Evolutionary conservation across 306 rosid genomes (phyloP), one percentile per base, ranked within the genome.

Genomic region (Castanospermum australe): DNA sequence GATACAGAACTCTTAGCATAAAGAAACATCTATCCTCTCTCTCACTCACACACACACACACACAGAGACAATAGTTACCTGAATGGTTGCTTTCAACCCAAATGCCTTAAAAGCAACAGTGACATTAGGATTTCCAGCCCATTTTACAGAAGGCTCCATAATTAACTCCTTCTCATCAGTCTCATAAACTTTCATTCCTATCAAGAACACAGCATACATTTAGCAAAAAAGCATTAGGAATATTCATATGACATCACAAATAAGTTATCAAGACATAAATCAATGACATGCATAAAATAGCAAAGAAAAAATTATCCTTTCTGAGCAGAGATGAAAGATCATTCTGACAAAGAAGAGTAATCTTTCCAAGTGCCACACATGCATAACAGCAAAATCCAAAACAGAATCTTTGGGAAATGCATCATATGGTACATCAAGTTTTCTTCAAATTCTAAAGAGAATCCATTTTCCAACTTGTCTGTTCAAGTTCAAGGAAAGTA

Each of bases 111-210:
- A 87, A 64, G 90, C 91, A 74, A 94, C 65, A 5, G 84, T 79
- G 80, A 92, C 55, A 84, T 94, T 90, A 55, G 99, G 99, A 86
- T 92, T 94, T 72, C 87, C 97, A 15, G 99, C 99, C 97, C 97
- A 94, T 75, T 94, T 94, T 63, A 94, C 41, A 48, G 89, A 85
- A 51, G 94, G 97, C 87, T 94, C 97, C 97, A 94, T 91, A 54
- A 94, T 92, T 85, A 94, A 79, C 88, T 94, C 99, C 84, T 94
- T 94, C 85, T 94, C 99, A 77, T 91, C 97, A 47, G 99, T 94
- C 83, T 59, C 75, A 41, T 84, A 94, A 71, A 89, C 92, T 84
- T 94, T 94, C 99, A 92, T 92, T 62, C 98, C 98, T 94, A 52
- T 42, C 10, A 36, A 59, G 8, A 47, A 22, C 45, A 71, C 15